Conservation (phyloP, 2,329 filamentous ascomycete genomes). For the Alternaria gansuensis region DNA sequence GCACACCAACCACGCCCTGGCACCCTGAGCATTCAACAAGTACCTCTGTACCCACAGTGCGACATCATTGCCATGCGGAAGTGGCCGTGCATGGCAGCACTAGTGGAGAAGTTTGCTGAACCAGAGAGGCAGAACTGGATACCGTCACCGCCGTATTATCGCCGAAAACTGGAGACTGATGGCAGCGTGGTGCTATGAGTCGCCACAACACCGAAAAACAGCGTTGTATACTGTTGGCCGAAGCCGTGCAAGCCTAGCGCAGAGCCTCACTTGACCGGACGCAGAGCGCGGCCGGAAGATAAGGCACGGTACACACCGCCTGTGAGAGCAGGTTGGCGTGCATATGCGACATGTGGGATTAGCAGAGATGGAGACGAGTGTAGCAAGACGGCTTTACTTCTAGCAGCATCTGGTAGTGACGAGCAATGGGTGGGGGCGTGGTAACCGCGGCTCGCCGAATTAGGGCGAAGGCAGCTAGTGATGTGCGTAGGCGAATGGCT, state of each 20-base stretch:
- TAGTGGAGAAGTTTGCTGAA: slow-evolving; percentile 36
- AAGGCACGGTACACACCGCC: slow-evolving; percentile 29
- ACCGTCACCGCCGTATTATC: slow-evolving; percentile 37
- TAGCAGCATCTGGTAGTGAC: slow-evolving; percentile 27
- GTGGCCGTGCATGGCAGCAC: slow-evolving; percentile 29
- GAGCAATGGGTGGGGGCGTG: slow-evolving; percentile 25
- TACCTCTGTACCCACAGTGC: slow-evolving; percentile 41
- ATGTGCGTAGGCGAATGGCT: slow-evolving; percentile 18
- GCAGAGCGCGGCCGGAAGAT: slow-evolving; percentile 37
- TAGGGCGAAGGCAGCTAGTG: slow-evolving; percentile 16
- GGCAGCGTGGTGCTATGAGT: slow-evolving; percentile 30
- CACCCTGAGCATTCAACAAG: slow-evolving; percentile 34
- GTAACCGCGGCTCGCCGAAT: slow-evolving; percentile 35
- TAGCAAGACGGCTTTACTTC: slow-evolving; percentile 17
- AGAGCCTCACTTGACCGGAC: slow-evolving; percentile 33
- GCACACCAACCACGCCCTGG: slow-evolving; percentile 20
- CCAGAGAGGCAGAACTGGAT: slow-evolving; percentile 42
- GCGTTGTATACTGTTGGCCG: slow-evolving; percentile 29
- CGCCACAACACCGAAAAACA: slow-evolving; percentile 32
- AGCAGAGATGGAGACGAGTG: slow-evolving; percentile 22
- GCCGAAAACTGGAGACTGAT: slow-evolving; percentile 39
- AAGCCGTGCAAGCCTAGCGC: slow-evolving; percentile 26
- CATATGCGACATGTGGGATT: slow-evolving; percentile 21
- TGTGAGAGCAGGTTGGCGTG: slow-evolving; percentile 17
- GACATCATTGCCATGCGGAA: slow-evolving; percentile 39